A percentile compares a stretch with the other conserved stretches of the same genome.
Evolutionary conservation across 2,329 filamentous ascomycete species (phyloP).

Genomic region (Cytospora paraplurivora): DNA sequence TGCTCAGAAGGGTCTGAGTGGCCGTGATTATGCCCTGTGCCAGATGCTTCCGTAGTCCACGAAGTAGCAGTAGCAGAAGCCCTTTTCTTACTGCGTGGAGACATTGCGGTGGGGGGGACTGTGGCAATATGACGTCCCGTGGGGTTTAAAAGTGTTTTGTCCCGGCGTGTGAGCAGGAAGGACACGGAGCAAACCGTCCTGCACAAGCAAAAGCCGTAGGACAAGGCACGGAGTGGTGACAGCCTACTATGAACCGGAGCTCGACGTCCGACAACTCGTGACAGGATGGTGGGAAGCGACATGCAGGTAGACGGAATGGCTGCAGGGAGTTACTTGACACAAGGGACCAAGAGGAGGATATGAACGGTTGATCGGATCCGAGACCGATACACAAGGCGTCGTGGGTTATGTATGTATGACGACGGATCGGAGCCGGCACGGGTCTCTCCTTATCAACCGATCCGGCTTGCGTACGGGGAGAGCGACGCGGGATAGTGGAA

Average conservation of each 20-base stretch:
- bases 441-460: neutral
- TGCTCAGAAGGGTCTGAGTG: neutral
- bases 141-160: neutral
- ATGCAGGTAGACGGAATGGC: conserved; percentile 3
- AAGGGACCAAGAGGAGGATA: neutral
- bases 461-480: neutral
- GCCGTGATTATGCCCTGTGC: too few relatives aligned
- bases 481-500: too few relatives aligned
- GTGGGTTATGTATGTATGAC: conserved; percentile 1
- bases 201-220: neutral
- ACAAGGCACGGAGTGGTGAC: neutral
- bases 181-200: conserved; percentile 1
- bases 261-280: conserved; percentile 9
- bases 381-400: neutral
- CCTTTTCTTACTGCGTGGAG: conserved; percentile 19
- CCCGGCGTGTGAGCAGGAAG: neutral
- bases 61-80: neutral
- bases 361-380: neutral
- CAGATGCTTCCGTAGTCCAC: neutral
- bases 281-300: conserved; percentile 6
- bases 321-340: neutral
- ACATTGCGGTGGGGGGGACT: conserved; percentile 15
- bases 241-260: conserved; percentile 9
- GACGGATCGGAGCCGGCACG: neutral
- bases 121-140: conserved; percentile 24